Base-by-base conservation (phyloP, 2,329 filamentous ascomycete species). In the Falciphora oryzae region DNA sequence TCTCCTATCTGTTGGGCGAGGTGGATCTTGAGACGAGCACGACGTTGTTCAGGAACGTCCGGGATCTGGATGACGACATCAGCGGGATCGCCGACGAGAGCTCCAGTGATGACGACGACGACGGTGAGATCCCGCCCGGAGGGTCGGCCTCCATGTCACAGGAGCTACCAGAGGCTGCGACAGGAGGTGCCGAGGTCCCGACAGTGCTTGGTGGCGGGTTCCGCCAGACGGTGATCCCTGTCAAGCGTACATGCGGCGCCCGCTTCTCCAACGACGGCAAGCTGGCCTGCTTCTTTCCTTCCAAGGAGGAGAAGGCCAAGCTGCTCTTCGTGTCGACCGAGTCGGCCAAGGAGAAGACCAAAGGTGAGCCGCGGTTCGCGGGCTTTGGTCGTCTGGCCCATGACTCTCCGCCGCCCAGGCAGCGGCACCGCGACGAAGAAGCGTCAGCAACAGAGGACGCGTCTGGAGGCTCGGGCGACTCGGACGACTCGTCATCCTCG, bases 31-130 rank as follows among this genome's bases (percentile, higher is more conserved):
- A 86, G 61, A 80, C 78, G 58, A 88, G 85, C 70, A 85, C 85
- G 8, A 83, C 81, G 0, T 83, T 85, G 66, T 87, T 89, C 71
- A 85, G 86, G 67, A 85, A 85, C 67, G 85, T 89, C 14, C 82
- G 87, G 68, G 88, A 90, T 68, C 75, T 87, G 10, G 85, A 85
- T 64, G 82, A 86, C 70, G 68, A 83, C 62, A 71, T 85, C 13
- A 83, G 96, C 27, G 58, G 78, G 4, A 74, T 87, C 50, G 84
- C 79, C 31, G 90, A 91, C 27, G 62, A 91, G 68, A 94, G 91
- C 69, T 97, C 92, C 10, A 65, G 60, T 25, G 64, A 65, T 3
- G 89, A 92, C 67, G 89, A 92, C 66, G 91, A 93, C 68, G 91
- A 93, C 28, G 38, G 38, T 16, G 38, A 44, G 38, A 82, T 84